Percentiles rank a stretch among this genome's conserved stretches.
Conservation (phyloP, 2,329 filamentous ascomycete genomes). For the Venturia effusa region DNA sequence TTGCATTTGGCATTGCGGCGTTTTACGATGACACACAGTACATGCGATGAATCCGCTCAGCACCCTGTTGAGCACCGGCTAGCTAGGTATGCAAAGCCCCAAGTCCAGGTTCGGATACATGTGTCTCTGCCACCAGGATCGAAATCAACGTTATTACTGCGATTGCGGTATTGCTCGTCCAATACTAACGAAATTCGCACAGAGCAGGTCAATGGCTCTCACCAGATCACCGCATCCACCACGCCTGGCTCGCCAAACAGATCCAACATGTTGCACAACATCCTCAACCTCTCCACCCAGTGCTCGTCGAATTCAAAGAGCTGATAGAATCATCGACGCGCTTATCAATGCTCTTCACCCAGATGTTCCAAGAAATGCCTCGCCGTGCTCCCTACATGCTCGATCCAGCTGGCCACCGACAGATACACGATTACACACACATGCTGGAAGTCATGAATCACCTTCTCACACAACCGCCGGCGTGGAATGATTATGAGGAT, state of each 20-base stretch:
- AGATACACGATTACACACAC: conserved; percentile 3
- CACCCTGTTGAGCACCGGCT: neutral
- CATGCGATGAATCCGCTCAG: neutral
- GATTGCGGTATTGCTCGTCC: no score
- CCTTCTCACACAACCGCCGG: conserved; percentile 28
- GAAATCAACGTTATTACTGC: no score
- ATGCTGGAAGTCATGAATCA: conserved; percentile 59
- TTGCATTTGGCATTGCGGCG: neutral
- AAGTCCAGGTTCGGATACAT: neutral
- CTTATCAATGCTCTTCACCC: conserved; percentile 54
- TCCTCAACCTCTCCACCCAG: conserved; percentile 43
- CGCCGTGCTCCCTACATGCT: conserved; percentile 46
- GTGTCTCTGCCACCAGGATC: no score
- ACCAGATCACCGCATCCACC: conserved; percentile 50
- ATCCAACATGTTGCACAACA: conserved; percentile 45
- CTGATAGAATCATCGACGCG: conserved; percentile 55
- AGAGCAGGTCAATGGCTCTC: conserved; percentile 45
- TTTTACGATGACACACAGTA: neutral
- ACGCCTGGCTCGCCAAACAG: conserved; percentile 49
- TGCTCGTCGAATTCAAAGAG: conserved; percentile 52
- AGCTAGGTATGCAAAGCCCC: neutral
- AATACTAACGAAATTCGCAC: neutral
- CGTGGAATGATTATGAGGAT: conserved; percentile 29
- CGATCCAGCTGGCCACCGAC: conserved; percentile 48
- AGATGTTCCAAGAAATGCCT: conserved; percentile 61